Evolutionary conservation across 345 rosid species (phyloP).

Genomic region (Firmiana major): DNA sequence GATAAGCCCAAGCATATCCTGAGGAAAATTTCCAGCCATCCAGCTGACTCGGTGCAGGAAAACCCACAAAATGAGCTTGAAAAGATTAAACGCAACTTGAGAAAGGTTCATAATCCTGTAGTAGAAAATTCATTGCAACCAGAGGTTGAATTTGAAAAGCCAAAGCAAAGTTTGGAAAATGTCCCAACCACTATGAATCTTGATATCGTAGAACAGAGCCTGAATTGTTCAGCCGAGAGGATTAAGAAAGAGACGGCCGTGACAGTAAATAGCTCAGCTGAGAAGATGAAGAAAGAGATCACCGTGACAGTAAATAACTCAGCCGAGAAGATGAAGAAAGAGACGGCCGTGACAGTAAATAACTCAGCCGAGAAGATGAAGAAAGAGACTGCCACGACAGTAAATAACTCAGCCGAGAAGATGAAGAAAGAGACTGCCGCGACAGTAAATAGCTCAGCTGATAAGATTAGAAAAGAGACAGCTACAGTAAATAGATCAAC

Average conservation of each 20-base stretch:
- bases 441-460: neutral
- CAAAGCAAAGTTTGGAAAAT: constrained; percentile 47
- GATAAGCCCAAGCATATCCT: constrained; percentile 69
- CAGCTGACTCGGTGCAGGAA: constrained; percentile 52
- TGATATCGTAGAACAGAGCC: constrained; percentile 30
- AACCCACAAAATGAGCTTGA: constrained; percentile 83
- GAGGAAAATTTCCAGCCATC: constrained; percentile 54
- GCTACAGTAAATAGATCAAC: too few relatives aligned
- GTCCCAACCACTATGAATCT: constrained; percentile 28
- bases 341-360: neutral
- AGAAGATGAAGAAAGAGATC: constrained; percentile 27
- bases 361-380: constrained; percentile 18
- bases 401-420: constrained; percentile 10
- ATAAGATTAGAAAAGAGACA: too few relatives aligned
- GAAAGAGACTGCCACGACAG: constrained; percentile 18
- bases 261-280: constrained; percentile 22
- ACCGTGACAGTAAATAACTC: constrained; percentile 2
- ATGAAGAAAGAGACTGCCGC: constrained; percentile 20
- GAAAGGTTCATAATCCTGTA: constrained; percentile 77
- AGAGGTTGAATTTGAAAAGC: constrained; percentile 51
- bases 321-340: neutral
- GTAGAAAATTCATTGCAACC: constrained; percentile 55
- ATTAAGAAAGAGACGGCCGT: constrained; percentile 26
- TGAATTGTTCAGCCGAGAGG: constrained; percentile 29
- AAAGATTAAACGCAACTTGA: constrained; percentile 82